Evolutionary conservation across 371 early-diverging fungal species (phyloP).

Genomic region (Mortierella sp.): DNA sequence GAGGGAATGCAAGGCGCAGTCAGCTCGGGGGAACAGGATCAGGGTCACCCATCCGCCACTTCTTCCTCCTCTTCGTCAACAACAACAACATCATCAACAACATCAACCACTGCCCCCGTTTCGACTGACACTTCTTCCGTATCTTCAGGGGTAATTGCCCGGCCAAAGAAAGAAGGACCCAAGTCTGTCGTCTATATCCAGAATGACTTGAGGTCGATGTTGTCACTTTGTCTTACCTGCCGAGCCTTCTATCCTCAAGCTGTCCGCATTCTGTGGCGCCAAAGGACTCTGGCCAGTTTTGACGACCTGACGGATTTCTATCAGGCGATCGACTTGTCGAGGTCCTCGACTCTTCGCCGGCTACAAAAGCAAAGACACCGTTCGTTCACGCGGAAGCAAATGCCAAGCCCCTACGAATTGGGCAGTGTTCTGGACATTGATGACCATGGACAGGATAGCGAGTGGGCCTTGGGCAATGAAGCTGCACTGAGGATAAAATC

Average conservation of each 20-base stretch:
- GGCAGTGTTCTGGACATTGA: constrained; percentile 18
- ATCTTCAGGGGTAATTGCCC: constrained; percentile 4
- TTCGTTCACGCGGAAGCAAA: not conserved
- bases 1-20: too few species aligned
- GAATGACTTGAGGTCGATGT: constrained; percentile 40
- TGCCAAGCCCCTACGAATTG: constrained; percentile 19
- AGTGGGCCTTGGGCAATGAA: constrained; percentile 15
- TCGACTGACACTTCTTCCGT: not conserved
- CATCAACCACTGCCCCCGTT: constrained; percentile 2
- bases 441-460: too few species aligned
- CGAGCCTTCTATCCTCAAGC: constrained; percentile 50
- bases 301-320: constrained; percentile 44
- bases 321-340: constrained; percentile 47
- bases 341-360: constrained; percentile 4
- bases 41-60: not conserved
- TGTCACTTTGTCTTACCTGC: constrained; percentile 46
- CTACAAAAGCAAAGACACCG: not conserved
- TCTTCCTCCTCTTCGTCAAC: not conserved
- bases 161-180: constrained; percentile 21
- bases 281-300: constrained; percentile 45
- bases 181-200: constrained; percentile 38
- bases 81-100: constrained; percentile 2
- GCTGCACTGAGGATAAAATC: constrained; percentile 51
- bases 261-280: constrained; percentile 49
- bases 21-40: not conserved